Base-by-base conservation (phyloP, 768 basidiomycete species). In the Austroboletus eburneus region DNA sequence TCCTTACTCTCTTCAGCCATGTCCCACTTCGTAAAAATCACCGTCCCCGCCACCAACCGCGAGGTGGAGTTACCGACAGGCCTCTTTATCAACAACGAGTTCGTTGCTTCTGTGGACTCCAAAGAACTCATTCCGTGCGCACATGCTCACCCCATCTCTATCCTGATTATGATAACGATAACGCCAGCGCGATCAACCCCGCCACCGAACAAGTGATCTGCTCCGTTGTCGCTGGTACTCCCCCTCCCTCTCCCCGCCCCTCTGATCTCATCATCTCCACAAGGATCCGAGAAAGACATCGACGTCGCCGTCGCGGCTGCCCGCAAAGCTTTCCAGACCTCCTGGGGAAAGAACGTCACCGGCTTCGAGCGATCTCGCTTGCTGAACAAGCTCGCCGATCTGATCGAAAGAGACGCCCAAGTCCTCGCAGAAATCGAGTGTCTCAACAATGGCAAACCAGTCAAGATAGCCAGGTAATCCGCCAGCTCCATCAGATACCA, bases 401-500 rank as follows among this genome's bases (percentile, higher is more conserved):
- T 96, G 54, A 91, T 95, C 42, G 93, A 95, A 65, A 75, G 85
- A 52, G 85, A 95, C 63, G 73, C 81, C 21, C 74, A 93, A 65
- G 78, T 82, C 53, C 79, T 96, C 17, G 90, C 87, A 14, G 88
- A 88, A 59, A 72, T 95, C 38, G 92, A 95, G 66, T 67, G 81
- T 36, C 71, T 94, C 49, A 92, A 97, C 71, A 93, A 92, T 59
- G 94, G 93, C 36, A 95, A 96, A 71, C 90, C 85, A n/a, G 72
- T 89, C 53, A 80, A 72, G 55, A 66, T 78, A 42, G 78, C 79
- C 22, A 68, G 73, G 76, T 77, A 49, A 24, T 29, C 32, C 13
- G 67, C 72, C 35, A 70, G 72, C 29, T 70, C 68, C 69, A 5
- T 29, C 70, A 51, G 32, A n/a, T n/a, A n/a, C n/a, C n/a, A n/a